phyloP scores from a whole-genome alignment of 768 basidiomycete species.

The Trametes gibbosa region DNA sequence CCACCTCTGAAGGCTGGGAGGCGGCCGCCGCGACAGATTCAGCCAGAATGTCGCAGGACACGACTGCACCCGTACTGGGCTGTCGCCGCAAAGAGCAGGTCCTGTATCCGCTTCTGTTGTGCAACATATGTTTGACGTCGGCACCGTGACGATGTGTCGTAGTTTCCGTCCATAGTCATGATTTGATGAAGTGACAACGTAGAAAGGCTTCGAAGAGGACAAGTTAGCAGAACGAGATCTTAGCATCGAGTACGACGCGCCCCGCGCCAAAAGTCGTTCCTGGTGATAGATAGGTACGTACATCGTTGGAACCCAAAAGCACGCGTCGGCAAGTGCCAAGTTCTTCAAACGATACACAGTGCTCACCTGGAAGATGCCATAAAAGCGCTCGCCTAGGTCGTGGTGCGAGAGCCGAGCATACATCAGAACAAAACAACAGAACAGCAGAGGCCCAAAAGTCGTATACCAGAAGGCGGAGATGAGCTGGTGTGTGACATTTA shows the following conservation, averaged over 20 bases:
- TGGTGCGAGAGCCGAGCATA: not conserved
- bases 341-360: not conserved
- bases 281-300: too few relatives aligned
- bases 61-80: not conserved
- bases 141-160: not conserved
- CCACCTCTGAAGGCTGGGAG: not conserved
- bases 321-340: not conserved
- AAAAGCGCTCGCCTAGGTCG: not conserved
- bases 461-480: not conserved
- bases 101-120: not conserved
- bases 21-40: not conserved
- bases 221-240: not conserved
- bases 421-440: not conserved
- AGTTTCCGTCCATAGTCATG: not conserved
- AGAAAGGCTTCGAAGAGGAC: not conserved
- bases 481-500: not conserved
- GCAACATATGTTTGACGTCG: not conserved
- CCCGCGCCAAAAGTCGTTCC: too few relatives aligned
- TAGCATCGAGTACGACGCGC: too few relatives aligned
- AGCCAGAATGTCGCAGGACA: not conserved
- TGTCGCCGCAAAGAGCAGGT: not conserved
- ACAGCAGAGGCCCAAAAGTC: too few relatives aligned
- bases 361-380: not conserved
- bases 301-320: not conserved
- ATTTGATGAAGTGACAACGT: not conserved